Conservation (phyloP, 345 rosid species). For the Anacardium occidentale region DNA sequence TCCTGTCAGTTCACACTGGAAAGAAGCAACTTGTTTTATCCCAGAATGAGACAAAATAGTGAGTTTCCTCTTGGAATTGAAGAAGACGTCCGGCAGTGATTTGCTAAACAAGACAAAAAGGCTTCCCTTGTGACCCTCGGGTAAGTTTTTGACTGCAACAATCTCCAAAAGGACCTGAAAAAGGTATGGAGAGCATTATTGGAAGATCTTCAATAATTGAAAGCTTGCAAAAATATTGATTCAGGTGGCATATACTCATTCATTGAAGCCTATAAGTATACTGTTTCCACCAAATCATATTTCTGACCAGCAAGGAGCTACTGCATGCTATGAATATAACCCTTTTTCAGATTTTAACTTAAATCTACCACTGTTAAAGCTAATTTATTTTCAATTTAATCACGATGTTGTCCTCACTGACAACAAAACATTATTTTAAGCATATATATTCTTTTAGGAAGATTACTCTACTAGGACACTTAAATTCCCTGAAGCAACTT, state of each 20-base stretch:
- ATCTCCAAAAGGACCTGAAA: slow-evolving; percentile 66
- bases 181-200: slow-evolving; percentile 14
- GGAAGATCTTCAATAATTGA: slow-evolving; percentile 6
- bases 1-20: slow-evolving; percentile 80
- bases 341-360: background rate
- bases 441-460: background rate
- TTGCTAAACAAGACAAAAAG: slow-evolving; percentile 62
- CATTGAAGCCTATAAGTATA: background rate
- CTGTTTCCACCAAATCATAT: background rate
- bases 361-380: background rate
- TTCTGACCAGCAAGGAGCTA: background rate
- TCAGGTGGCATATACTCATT: slow-evolving; percentile 5
- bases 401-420: background rate
- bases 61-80: slow-evolving; percentile 54
- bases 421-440: background rate
- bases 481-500: background rate
- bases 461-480: background rate
- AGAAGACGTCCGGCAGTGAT: slow-evolving; percentile 64
- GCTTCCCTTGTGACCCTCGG: slow-evolving; percentile 61
- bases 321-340: background rate
- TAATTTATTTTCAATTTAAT: background rate
- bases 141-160: slow-evolving; percentile 67
- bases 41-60: slow-evolving; percentile 57
- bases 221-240: slow-evolving; percentile 6
- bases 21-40: slow-evolving; percentile 64